These are phyloP conservation scores for Lentinus brumalis DNA, from an alignment of 768 basidiomycete genomes.

Conservation along the genomic window DNA sequence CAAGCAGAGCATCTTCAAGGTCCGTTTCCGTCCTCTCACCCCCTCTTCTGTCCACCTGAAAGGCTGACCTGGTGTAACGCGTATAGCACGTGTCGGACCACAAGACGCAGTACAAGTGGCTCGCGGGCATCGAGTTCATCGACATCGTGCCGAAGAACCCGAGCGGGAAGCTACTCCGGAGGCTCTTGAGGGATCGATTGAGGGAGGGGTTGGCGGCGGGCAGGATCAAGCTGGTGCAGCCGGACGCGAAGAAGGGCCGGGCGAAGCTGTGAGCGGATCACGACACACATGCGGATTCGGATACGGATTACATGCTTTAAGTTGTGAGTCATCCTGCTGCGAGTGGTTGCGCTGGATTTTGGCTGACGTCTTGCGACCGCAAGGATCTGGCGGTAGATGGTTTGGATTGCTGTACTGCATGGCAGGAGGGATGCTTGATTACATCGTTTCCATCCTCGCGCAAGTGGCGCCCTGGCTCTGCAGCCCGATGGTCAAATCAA, in stretches of 20 bases:
- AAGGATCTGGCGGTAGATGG: too few relatives aligned
- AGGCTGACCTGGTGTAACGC: too few relatives aligned
- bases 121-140: constrained; percentile 41
- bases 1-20: constrained; percentile 56
- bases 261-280: constrained; percentile 6
- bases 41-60: background rate
- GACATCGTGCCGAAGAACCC: constrained; percentile 36
- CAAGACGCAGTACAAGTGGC: constrained; percentile 38
- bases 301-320: too few relatives aligned
- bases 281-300: too few relatives aligned
- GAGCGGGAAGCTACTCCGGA: constrained; percentile 34
- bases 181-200: constrained; percentile 30
- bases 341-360: too few relatives aligned
- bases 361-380: too few relatives aligned
- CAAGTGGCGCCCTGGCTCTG: too few relatives aligned
- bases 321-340: too few relatives aligned
- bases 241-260: constrained; percentile 1
- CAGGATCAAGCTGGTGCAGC: background rate
- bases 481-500: too few relatives aligned
- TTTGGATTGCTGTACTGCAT: too few relatives aligned
- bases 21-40: constrained; percentile 45
- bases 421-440: too few relatives aligned
- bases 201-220: constrained; percentile 15
- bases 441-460: too few relatives aligned
- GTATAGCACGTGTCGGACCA: constrained; percentile 30